Evolutionary conservation across 768 basidiomycete genomes (phyloP), one percentile per base, ranked within the genome.

Genomic region (Kwoniella sp.): DNA sequence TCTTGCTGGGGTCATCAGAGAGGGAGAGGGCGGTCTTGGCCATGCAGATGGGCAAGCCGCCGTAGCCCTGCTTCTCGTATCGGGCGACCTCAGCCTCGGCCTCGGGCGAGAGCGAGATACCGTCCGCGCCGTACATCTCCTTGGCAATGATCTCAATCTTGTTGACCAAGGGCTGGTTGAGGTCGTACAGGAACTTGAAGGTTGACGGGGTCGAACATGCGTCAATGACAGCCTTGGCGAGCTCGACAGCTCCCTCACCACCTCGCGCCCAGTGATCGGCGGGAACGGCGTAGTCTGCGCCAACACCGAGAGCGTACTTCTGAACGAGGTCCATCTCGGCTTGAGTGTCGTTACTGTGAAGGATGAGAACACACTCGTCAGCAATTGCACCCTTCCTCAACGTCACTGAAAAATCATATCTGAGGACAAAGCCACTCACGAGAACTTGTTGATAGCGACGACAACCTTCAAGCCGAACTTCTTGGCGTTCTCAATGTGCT

Each of bases 231-330:
- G 94, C 92, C 76, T 97, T 88, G 17, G 95, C 95, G 66, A 99
- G 87, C 29, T 87, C 87, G 63, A 88, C 85, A 52, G 95, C 95
- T 59, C 96, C 95, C 45, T 87, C 86, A 52, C 95, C 95, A 73
- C 95, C 96, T 73, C 92, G 85, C 22, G 94, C 95, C 95, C 96
- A 99, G 83, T 98, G 96, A 83, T 90, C 95, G 82, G 90, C 92
- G 68, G 96, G 89, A 2, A 98, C 88, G 37, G 95, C 95, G 58
- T 90, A 91, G 80, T 99, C 92, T 22, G 95, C 95, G 45, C 95
- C 95, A 8, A 88, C 91, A 52, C 86, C 85, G 34, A 93, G 85
- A 13, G 94, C 86, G 77, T 89, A 85, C 70, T 89, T 85, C 58
- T 89, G 89, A 51, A 99, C 85, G 59, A 97, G 87, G 58, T 87